Conservation (phyloP, 1,139 yeast species). For the Lodderomyces margitis region DNA sequence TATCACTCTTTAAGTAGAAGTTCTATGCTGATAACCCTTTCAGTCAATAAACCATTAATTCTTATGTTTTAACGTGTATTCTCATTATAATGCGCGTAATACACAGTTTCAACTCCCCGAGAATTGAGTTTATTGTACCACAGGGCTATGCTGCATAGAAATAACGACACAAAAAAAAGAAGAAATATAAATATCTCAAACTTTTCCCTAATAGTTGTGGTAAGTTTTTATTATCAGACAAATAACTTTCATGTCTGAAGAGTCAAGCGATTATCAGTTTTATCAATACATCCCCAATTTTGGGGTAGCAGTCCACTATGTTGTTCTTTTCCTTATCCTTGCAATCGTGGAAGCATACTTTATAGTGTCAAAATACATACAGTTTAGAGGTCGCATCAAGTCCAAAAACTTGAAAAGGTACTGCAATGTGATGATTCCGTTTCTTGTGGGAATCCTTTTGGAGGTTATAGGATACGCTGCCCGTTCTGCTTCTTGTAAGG, state of each 20-base stretch:
- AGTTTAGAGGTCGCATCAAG: not conserved
- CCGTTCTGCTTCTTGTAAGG: not conserved
- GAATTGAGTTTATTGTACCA: too few species aligned
- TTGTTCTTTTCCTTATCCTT: not conserved
- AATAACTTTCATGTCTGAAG: not conserved
- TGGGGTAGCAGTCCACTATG: not conserved
- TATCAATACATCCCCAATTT: not conserved
- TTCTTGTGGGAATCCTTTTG: not conserved
- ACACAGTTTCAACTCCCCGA: too few species aligned
- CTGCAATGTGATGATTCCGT: constrained; percentile 1
- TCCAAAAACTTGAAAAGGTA: not conserved
- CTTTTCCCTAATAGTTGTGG: not conserved
- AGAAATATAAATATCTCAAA: not conserved
- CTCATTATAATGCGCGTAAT: too few species aligned
- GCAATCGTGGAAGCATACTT: not conserved
- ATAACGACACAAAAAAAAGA: not conserved
- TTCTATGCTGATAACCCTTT: too few species aligned
- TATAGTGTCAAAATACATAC: not conserved
- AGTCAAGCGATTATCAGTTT: not conserved
- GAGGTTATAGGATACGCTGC: not conserved
- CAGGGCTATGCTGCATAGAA: constrained; percentile 1
- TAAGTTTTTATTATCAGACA: too few species aligned
- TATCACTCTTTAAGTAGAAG: too few species aligned
- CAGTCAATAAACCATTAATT: too few species aligned
- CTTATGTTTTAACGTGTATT: too few species aligned